Evolutionary conservation across 148 eudicot species (phyloP), one percentile per base, ranked within the genome.

Genomic region (Vaccinium macrocarpon): DNA sequence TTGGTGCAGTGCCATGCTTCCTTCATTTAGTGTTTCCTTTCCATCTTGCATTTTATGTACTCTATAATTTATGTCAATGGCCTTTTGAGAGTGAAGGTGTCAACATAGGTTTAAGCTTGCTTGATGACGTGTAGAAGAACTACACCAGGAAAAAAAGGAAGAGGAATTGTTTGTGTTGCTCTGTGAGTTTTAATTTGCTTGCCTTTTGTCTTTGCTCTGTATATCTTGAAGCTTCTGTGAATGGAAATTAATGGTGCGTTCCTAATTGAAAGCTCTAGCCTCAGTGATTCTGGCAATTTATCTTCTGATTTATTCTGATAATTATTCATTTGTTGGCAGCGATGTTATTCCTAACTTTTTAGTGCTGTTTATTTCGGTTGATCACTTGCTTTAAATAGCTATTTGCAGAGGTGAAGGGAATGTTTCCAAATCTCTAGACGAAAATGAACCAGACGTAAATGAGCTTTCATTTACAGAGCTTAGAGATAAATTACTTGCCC

Each of bases 381-480:
- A 50, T 81, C 23, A 85, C 61, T 46, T 81, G 78, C 81, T 62
- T 61, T 76, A 16, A 23, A 61, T 76, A 84, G 85, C 80, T 82
- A 82, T 86, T 85, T 88, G 90, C 92, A 96, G 99, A 88, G 89
- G 66, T 83, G 87, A 66, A 86, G 87, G 38, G 8, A 52, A 29
- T 19, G 81, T 68, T 21, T 21, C 85, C 82, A 52, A 91, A 78
- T 75, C 91, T 52, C 85, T 88, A 1, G 84, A 89, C 35, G 88
- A 84, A n/a, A 82, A 85, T 74, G 97, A 94, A 76, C 88, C 89
- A 82, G 88, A 88, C 74, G 81, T 97, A 83, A 89, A 83, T 38
- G 95, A 92, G 81, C 91, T 95, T 74, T 89, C 98, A 27, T 92
- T 93, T 81, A 95, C 99, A 1, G 99, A 97, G 87, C 89, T 97